These are phyloP conservation scores for Picea glauca DNA, from an alignment of 75 land plant species.

Conservation along the genomic window DNA sequence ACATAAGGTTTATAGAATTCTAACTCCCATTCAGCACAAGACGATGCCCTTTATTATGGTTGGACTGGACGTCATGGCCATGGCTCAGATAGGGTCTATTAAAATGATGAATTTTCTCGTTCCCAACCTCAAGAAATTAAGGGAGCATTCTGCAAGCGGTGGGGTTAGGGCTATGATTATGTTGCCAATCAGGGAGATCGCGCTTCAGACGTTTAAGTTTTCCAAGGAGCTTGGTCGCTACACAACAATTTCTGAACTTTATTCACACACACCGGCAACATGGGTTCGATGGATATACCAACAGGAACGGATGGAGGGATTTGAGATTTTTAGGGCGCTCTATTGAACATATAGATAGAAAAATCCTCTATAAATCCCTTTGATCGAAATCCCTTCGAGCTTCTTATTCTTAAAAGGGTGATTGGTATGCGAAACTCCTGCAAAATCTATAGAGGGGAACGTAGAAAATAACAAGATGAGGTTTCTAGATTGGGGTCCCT, in stretches of 20 bases:
- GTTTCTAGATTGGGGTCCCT: not conserved
- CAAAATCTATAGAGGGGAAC: not conserved
- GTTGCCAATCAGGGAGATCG: constrained; percentile 83
- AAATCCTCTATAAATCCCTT: not conserved
- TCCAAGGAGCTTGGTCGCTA: constrained; percentile 73
- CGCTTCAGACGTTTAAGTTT: constrained; percentile 87
- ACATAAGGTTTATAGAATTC: constrained; percentile 79
- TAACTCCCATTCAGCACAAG: constrained; percentile 91
- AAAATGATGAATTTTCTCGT: constrained; percentile 91
- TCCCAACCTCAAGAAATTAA: constrained; percentile 76
- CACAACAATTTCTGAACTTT: constrained; percentile 20
- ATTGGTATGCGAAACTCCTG: not conserved
- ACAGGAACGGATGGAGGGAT: not conserved
- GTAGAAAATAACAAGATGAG: constrained; percentile 5
- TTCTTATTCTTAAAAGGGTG: not conserved
- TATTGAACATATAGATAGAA: not conserved
- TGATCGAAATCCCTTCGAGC: not conserved
- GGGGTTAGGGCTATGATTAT: constrained; percentile 80
- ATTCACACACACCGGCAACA: not conserved
- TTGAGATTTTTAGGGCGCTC: not conserved
- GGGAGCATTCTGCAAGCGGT: constrained; percentile 44
- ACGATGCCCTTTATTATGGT: constrained; percentile 80
- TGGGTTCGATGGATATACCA: not conserved
- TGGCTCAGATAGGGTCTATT: constrained; percentile 97
- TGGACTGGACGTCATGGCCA: constrained; percentile 91